Percentiles rank a stretch among this genome's conserved stretches.
phyloP scores from a whole-genome alignment of 1,139 yeast species.

The Hyphopichia buzzinii region DNA sequence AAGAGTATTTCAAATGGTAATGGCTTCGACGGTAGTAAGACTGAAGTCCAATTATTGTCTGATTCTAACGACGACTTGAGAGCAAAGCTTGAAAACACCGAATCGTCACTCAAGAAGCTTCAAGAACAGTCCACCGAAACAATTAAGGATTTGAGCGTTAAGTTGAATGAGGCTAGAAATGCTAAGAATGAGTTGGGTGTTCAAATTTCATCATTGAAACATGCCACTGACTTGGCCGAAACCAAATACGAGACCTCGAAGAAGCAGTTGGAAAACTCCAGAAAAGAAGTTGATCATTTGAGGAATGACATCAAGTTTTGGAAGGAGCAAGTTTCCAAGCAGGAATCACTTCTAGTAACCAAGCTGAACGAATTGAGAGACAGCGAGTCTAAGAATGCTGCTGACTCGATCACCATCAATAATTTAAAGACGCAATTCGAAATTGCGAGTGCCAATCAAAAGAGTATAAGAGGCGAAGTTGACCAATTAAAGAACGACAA shows the following conservation, averaged over 20 bases:
- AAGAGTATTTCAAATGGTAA: constrained; percentile 34
- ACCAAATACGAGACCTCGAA: constrained; percentile 30
- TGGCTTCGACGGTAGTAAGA: constrained; percentile 7
- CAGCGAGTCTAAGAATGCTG: constrained; percentile 49
- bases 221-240: constrained; percentile 34
- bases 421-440: constrained; percentile 57
- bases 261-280: constrained; percentile 41
- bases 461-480: constrained; percentile 55
- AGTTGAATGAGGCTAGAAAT: constrained; percentile 23
- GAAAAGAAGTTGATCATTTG: constrained; percentile 48
- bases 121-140: constrained; percentile 26
- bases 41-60: constrained; percentile 24
- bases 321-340: constrained; percentile 56
- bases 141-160: constrained; percentile 24
- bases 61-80: constrained; percentile 30
- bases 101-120: constrained; percentile 26
- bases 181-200: constrained; percentile 32
- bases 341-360: constrained; percentile 50
- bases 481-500: constrained; percentile 57
- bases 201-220: constrained; percentile 28
- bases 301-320: constrained; percentile 42
- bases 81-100: constrained; percentile 27
- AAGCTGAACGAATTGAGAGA: constrained; percentile 59
- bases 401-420: constrained; percentile 45
- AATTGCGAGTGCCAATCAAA: constrained; percentile 48